phyloP scores from a whole-genome alignment of 2,329 filamentous ascomycete species.

The Xylaria polymorpha region DNA sequence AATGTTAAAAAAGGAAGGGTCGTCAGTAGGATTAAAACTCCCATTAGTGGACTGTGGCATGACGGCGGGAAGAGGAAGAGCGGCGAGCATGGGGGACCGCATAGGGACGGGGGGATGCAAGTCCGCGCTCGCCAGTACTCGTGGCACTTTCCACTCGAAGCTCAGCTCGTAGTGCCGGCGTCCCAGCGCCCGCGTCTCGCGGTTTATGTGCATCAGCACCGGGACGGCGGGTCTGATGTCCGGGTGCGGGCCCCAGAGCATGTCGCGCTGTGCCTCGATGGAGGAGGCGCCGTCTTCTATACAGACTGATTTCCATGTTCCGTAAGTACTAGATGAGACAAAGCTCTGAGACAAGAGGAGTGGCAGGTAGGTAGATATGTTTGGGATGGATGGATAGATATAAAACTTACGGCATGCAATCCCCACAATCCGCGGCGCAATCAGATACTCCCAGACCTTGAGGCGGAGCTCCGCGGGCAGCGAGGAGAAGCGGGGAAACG shows the following conservation, averaged over 20 bases:
- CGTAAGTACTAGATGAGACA: conserved; percentile 3
- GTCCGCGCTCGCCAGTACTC: conserved; percentile 48
- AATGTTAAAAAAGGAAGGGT: conserved; percentile 9
- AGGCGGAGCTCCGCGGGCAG: conserved; percentile 62
- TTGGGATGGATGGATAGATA: background rate
- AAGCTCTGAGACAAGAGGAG: background rate
- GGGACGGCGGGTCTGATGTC: conserved; percentile 50
- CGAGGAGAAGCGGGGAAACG: conserved; percentile 52
- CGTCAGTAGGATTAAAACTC: background rate
- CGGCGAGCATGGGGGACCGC: conserved; percentile 2
- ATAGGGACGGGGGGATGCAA: conserved; percentile 26
- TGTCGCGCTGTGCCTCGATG: conserved; percentile 22
- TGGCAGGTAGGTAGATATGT: background rate
- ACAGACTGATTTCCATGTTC: conserved; percentile 12
- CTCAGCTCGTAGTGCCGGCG: conserved; percentile 59
- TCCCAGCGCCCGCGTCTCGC: conserved; percentile 57
- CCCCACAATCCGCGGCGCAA: conserved; percentile 59
- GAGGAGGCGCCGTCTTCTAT: conserved; percentile 27
- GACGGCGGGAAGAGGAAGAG: background rate
- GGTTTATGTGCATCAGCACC: conserved; percentile 58
- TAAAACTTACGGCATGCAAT: conserved; percentile 55
- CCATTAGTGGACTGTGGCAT: background rate
- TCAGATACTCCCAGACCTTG: conserved; percentile 59
- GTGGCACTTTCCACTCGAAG: conserved; percentile 61
- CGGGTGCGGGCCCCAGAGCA: conserved; percentile 38